Evolutionary conservation across 805 yeast genomes (phyloP), one percentile per base, ranked within the genome.

Genomic region (Cyberlindnera euphorbiiphila): DNA sequence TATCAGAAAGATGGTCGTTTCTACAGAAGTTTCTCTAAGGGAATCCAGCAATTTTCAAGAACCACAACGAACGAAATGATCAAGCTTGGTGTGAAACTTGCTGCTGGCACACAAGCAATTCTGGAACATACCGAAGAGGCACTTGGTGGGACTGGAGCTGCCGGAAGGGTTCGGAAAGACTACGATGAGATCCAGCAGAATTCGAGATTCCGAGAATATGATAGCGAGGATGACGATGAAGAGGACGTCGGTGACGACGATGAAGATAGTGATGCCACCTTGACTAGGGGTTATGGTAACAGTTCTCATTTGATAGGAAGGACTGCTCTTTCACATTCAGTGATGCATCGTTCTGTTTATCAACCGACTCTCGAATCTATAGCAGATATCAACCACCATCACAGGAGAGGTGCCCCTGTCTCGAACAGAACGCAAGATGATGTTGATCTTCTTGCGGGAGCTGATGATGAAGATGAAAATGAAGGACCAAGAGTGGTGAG

Each of bases 31-130:
- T 46, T 88, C 2, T 85, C 85, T 50, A 80, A 80, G 46, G 95
- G 95, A 2, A 81, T 89, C 0, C 60, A 66, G 37, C 69, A 78
- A 7, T 87, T 89, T 60, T 79, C 89, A 2, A 79, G 72, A 49
- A 79, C 83, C 4, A 82, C 97, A 0, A 74, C 93, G 4, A 83
- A 81, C 39, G 96, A 89, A 56, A 59, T 88, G 23, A 65, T 89
- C 30, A 81, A 82, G 49, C 66, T 89, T 31, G 95, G 96, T 1
- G 91, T 85, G 0, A 86, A 83, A 50, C 55, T 89, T 20, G 89
- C 95, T 1, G 81, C 88, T 9, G 96, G 97, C 0, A 85, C 96
- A 0, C 97, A 88, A 52, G 76, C 80, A 0, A 60, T 85, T 3
- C 59, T 89, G 29, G 96, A 88, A 49, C 77, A 73, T 36, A 80